Evolutionary conservation across 2,329 filamentous ascomycete species (phyloP).

Genomic region (Sclerotinia subarctica): DNA sequence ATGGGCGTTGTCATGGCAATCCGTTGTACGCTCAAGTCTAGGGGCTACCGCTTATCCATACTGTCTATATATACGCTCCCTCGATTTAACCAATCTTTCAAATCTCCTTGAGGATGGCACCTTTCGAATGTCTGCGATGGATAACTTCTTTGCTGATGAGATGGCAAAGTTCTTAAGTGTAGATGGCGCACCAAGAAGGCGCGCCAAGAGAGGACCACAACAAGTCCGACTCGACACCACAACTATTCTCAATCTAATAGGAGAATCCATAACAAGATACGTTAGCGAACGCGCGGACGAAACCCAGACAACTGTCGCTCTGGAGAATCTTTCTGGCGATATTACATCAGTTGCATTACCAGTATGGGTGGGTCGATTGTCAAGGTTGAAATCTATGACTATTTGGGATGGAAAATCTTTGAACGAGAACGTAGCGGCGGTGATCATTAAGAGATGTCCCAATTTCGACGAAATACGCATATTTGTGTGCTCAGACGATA

Average conservation of each 20-base stretch:
- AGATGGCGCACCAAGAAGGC: constrained; percentile 37
- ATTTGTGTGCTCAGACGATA: constrained; percentile 42
- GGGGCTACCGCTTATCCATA: constrained; percentile 65
- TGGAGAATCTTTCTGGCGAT: constrained; percentile 58
- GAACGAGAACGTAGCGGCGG: constrained; percentile 50
- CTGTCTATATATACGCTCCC: constrained; percentile 61
- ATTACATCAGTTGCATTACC: constrained; percentile 52
- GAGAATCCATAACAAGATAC: constrained; percentile 54
- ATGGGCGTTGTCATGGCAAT: constrained; percentile 65
- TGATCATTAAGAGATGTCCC: constrained; percentile 57
- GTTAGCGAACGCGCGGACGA: constrained; percentile 42
- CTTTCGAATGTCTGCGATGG: constrained; percentile 33
- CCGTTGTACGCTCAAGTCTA: constrained; percentile 63
- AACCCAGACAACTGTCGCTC: constrained; percentile 46
- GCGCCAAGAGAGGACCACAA: constrained; percentile 29
- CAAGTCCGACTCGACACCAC: constrained; percentile 39
- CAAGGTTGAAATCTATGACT: constrained; percentile 56
- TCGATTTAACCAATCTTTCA: constrained; percentile 61
- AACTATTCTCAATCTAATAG: constrained; percentile 48
- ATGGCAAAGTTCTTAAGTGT: constrained; percentile 39
- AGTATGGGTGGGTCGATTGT: constrained; percentile 57
- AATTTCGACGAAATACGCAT: constrained; percentile 59
- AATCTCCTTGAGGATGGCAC: constrained; percentile 55
- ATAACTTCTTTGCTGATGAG: constrained; percentile 43
- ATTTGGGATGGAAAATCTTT: constrained; percentile 61